Evolutionary conservation across 129 eudicot genomes (phyloP).

Genomic region (Artemisia argyi): DNA sequence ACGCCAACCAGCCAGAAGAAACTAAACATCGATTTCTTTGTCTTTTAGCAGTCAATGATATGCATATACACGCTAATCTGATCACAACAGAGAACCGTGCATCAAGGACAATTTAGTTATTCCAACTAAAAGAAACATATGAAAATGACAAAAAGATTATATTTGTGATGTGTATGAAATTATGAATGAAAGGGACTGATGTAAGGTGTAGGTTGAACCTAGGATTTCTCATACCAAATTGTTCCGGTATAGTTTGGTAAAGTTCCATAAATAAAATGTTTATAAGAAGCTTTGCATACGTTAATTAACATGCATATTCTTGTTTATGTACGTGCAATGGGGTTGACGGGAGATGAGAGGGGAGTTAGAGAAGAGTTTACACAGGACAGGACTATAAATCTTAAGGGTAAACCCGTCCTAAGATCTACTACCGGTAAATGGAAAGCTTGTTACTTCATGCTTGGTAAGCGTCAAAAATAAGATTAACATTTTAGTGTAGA

Average conservation of each 20-base stretch:
- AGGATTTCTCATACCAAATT: constrained; percentile 23
- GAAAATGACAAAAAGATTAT: constrained; percentile 22
- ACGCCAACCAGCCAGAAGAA: too few species aligned
- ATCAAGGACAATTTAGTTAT: not conserved
- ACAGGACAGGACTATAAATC: constrained; percentile 19
- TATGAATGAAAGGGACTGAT: constrained; percentile 6
- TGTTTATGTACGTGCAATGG: not conserved
- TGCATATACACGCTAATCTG: constrained; percentile 3
- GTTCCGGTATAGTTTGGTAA: constrained; percentile 24
- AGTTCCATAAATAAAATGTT: not conserved
- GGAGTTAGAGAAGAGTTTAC: constrained; percentile 18
- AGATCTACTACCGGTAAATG: constrained; percentile 23
- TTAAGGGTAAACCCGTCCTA: constrained; percentile 22
- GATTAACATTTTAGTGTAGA: too few species aligned
- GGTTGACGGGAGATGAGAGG: constrained; percentile 5
- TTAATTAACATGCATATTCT: not conserved
- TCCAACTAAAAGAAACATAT: constrained; percentile 6
- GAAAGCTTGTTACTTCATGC: constrained; percentile 29
- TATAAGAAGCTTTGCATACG: constrained; percentile 6
- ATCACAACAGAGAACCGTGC: not conserved
- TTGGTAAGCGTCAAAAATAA: constrained; percentile 15
- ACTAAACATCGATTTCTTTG: too few species aligned
- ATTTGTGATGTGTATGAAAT: too few species aligned
- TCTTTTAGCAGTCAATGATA: too few species aligned
- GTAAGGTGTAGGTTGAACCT: constrained; percentile 17